Conservation (phyloP, 495 filamentous ascomycete genomes). For the Bombardia bombarda region DNA sequence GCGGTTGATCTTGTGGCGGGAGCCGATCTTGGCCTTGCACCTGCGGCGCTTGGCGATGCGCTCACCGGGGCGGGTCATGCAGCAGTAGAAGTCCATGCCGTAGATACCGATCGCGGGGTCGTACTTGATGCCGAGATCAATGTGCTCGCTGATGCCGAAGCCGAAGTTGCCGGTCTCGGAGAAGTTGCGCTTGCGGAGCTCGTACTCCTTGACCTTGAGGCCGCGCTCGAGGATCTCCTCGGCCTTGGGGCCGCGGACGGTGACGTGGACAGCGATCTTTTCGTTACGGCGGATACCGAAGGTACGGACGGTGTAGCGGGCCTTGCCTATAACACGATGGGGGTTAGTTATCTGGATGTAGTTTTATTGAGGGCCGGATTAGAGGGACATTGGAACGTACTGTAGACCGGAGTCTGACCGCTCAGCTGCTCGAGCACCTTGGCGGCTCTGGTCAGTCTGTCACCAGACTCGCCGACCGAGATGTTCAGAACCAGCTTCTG, state of each 20-base stretch:
- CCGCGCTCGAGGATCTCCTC: conserved; percentile 99
- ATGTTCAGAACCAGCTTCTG: conserved; percentile 99
- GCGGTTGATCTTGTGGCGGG: conserved; percentile 85
- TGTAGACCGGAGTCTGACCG: conserved; percentile 99
- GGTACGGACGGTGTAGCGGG: conserved; percentile 99
- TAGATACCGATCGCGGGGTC: conserved; percentile 99
- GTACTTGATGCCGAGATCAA: conserved; percentile 99
- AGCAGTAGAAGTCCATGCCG: conserved; percentile 99
- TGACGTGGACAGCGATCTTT: conserved; percentile 99
- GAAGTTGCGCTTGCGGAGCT: conserved; percentile 98
- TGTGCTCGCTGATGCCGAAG: conserved; percentile 99
- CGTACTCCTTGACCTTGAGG: conserved; percentile 99
- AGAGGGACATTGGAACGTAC: conserved; percentile 38
- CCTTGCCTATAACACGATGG: conserved; percentile 88
- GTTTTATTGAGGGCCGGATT: too few relatives aligned
- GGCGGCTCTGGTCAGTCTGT: conserved; percentile 98
- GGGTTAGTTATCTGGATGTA: not conserved
- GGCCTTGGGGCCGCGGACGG: conserved; percentile 98
- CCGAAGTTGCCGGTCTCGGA: conserved; percentile 99
- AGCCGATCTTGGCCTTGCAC: conserved; percentile 75
- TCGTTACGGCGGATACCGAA: conserved; percentile 99
- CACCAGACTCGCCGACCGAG: conserved; percentile 99
- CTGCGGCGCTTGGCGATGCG: conserved; percentile 93
- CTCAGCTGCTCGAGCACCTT: conserved; percentile 99
- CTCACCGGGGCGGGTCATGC: conserved; percentile 98